Base-by-base conservation (phyloP, 2,329 filamentous ascomycete genomes). In the Penicillium sp. region DNA sequence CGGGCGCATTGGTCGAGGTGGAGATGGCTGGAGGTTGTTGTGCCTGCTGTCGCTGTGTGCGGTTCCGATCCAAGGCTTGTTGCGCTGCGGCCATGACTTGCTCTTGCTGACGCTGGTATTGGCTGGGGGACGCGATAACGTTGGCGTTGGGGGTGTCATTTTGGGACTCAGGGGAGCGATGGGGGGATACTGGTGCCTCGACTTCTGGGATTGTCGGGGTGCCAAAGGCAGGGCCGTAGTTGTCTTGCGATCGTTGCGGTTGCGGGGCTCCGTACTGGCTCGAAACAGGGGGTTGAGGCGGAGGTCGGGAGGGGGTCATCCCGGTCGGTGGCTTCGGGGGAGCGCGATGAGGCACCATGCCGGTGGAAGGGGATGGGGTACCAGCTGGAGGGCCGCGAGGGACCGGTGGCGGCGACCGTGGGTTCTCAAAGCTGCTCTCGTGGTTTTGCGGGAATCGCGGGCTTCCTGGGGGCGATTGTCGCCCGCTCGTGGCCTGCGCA, bases 391-490 rank as follows among this genome's bases (percentile, higher is more conserved):
- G 62, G 22, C 70, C 72, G 32, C 83, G 71, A 54, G 93, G 92
- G 57, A 97, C 90, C 10, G 93, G 94, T 60, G 94, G 94, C 38
- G 94, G 90, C 16, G 93, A 90, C 69, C 94, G 86, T 46, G 94
- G 94, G 70, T 99, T 97, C 77, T 97, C 94, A 75, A 97, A 99
- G 79, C 91, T 97, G 71, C 91, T 90, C 82, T 92, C 88, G 77
- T 91, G 86, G 76, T 93, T 92, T 72, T 90, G 86, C 51, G 92
- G 92, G 78, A 96, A 96, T 71, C 91, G 86, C 57, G 91, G 91
- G 76, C 91, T 94, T 61, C 86, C 84, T 50, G 91, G 90, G 61
- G 92, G 90, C 68, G 90, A 93, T 45, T 45, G 42, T 36, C 43
- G 47, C n/a, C 49, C 52, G 24, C 42, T 50, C 32, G 51, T 50